Percentiles rank a stretch among this genome's conserved stretches.
phyloP scores from a whole-genome alignment of 1,284 basidiomycete species.

The Irpex sp. region DNA sequence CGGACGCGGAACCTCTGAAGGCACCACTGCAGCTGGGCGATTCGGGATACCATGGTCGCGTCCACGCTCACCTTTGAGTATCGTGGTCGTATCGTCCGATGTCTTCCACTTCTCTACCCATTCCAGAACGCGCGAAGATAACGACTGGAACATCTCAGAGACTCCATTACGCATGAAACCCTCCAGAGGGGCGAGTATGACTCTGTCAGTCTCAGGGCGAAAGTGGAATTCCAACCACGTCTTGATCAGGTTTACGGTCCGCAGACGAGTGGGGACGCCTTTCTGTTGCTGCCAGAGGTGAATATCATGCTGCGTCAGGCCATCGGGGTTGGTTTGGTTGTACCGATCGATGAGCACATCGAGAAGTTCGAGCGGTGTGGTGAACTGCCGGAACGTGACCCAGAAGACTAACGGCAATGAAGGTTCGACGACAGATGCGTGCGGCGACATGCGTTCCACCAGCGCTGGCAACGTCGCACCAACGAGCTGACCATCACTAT shows the following conservation, averaged over 20 bases:
- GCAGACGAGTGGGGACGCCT: conserved; percentile 82
- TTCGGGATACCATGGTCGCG: conserved; percentile 70
- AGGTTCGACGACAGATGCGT: conserved; percentile 84
- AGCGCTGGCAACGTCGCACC: conserved; percentile 88
- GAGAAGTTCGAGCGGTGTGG: conserved; percentile 74
- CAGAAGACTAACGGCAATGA: conserved; percentile 89
- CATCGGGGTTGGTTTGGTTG: conserved; percentile 63
- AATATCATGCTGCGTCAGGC: conserved; percentile 60
- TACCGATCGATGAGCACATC: conserved; percentile 80
- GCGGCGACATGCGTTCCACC: conserved; percentile 96
- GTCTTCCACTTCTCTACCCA: conserved; percentile 50
- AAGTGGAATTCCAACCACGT: conserved; percentile 92
- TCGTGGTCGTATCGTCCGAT: conserved; percentile 38
- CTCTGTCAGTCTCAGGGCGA: conserved; percentile 66
- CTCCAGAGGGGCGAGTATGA: conserved; percentile 54
- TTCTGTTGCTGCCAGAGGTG: conserved; percentile 83
- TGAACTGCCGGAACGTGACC: conserved; percentile 94
- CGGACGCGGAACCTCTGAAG: conserved; percentile 72
- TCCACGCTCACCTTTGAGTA: conserved; percentile 55
- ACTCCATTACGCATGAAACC: conserved; percentile 65
- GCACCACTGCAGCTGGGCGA: conserved; percentile 45
- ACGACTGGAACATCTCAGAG: conserved; percentile 58
- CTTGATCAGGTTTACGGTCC: conserved; percentile 91
- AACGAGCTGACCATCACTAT: conserved; percentile 84
- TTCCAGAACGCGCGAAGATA: conserved; percentile 72